Evolutionary conservation across 306 rosid genomes (phyloP), one percentile per base, ranked within the genome.

Genomic region (Dryas drummondii): DNA sequence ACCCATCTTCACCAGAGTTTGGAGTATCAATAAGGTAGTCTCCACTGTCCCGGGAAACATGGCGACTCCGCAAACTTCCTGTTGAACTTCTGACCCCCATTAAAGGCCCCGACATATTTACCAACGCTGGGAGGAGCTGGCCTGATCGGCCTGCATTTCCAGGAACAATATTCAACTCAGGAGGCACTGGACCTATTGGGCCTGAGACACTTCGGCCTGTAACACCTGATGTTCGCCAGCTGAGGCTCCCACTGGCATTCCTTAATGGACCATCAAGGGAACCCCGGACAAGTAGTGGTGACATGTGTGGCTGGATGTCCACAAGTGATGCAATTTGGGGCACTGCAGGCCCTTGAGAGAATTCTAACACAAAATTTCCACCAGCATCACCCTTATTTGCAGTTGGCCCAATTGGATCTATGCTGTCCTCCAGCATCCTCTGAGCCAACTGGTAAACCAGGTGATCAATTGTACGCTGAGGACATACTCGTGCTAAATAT

Each of bases 31-130:
- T 88, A 78, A 92, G 93, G 85, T 96, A 96, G 83, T 96, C 99
- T 72, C 93, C 99, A 85, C 98, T 96, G 82, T 96, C 99, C 81
- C 99, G 82, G 50, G 99, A 96, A 74, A 92, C 96, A 85, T 96
- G 99, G 53, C 97, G 97, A 82, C 99, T 96, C 62, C 98, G 91
- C 70, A 92, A 67, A 81, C 92, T 96, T 82, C 99, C 99, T 1
- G 99, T 93, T 66, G 99, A 88, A 82, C 97, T 92, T 90, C 97
- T 90, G 74, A 96, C 97, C 71, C 99, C 99, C 92, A 92, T 96
- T 76, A 96, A 88, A 57, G 99, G 99, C 51, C 99, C 99, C 10
- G 99, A 92, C 99, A 96, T 92, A 82, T 90, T 96, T 55, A 96
- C 99, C 81, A 96, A 76, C 60, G 92, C 74, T 48, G 99, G 99